These are phyloP conservation scores for Termitomyces sp. DNA, from an alignment of 768 basidiomycete genomes.

Conservation along the genomic window DNA sequence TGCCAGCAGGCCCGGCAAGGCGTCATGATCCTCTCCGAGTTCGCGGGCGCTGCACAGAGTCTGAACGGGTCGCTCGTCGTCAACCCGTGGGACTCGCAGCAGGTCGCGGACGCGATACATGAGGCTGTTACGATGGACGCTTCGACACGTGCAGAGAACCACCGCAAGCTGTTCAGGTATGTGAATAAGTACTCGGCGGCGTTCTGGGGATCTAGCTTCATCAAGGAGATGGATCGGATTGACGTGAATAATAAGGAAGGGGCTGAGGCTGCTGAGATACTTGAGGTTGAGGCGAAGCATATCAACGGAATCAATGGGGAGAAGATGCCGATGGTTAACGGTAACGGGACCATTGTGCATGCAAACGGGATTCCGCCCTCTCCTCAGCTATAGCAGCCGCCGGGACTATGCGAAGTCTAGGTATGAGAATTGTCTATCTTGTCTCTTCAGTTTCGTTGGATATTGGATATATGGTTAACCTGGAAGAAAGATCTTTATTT, in stretches of 20 bases:
- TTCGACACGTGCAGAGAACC: constrained; percentile 84
- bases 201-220: constrained; percentile 91
- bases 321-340: not conserved
- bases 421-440: not conserved
- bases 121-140: constrained; percentile 89
- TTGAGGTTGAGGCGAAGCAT: not conserved
- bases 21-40: constrained; percentile 92
- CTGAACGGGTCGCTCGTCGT: constrained; percentile 95
- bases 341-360: constrained; percentile 4
- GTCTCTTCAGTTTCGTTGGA: too few relatives aligned
- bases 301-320: not conserved
- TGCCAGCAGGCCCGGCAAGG: constrained; percentile 92
- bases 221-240: constrained; percentile 76
- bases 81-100: constrained; percentile 99
- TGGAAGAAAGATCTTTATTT: constrained; percentile 1
- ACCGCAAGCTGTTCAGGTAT: constrained; percentile 94
- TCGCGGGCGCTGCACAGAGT: constrained; percentile 95
- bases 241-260: constrained; percentile 36
- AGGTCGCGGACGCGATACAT: constrained; percentile 96
- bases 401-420: not conserved
- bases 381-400: not conserved
- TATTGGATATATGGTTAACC: not conserved
- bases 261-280: constrained; percentile 21
- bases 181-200: constrained; percentile 92
- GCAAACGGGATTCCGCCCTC: constrained; percentile 6